Evolutionary conservation across 148 eudicot genomes (phyloP), one percentile per base, ranked within the genome.

Genomic region (Chenopodium formosanum): DNA sequence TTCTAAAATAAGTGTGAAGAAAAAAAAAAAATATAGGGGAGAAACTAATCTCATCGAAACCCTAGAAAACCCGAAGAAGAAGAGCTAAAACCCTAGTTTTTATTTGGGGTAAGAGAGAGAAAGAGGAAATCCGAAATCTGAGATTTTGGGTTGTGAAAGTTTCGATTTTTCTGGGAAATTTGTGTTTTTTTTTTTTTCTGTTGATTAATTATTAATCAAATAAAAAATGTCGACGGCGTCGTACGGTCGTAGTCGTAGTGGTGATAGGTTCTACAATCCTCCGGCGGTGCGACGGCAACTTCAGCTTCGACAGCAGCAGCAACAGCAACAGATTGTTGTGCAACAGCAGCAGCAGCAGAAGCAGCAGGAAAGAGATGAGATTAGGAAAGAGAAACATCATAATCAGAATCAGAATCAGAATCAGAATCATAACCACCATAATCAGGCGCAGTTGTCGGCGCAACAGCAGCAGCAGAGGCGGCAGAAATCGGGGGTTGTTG

Each of bases 221-320:
- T 23, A 23, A 47, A 2, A 56, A 56, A 81, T 82, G 87, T 85
- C 87, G 87, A 85, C 90, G 85, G 83, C 83, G 58, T 75, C 90
- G 58, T 76, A 79, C 47, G 86, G 89, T 78, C 88, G 92, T 44
- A 73, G 89, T 85, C 68, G 91, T 83, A 81, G 90, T 23, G 94
- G 91, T 23, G 90, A 90, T 75, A 81, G 94, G 48, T 91, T 95
- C 70, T 95, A 93, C 81, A 79, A 86, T 29, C 93, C 97, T 7
- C 97, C 98, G 75, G 88, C 90, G 78, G 89, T 87, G 84, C 88
- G 97, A 37, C 88, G 89, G 78, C 79, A 85, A 25, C 86, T 86
- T 65, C 91, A 88, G 6, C 92, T 89, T 72, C 85, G 80, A 34
- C 89, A 87, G 70, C 86, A 67, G 71, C 31, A 63, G 32, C 71